Evolutionary conservation across 83 land plant species (phyloP), one percentile per base, ranked within the genome.

Genomic region (Thuja plicata): DNA sequence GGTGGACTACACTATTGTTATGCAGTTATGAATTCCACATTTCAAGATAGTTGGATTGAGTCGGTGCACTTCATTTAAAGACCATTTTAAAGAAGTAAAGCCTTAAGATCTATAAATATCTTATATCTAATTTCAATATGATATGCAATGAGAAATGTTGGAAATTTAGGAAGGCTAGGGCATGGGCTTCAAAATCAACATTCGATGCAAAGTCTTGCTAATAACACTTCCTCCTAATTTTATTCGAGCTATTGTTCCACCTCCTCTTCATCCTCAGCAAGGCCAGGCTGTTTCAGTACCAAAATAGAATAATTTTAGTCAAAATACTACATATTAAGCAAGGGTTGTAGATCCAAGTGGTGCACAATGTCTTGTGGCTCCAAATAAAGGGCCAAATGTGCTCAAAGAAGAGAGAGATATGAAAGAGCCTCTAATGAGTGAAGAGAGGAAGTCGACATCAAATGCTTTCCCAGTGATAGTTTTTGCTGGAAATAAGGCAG

Each of bases 181-280:
- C 94, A 91, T 71, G 78, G 78, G 12, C 86, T 73, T 11, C 97
- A 93, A 45, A 48, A 79, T 66, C 93, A 91, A 80, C 89, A 82
- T 62, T 88, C 19, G 30, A 89, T 91, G 66, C 90, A 81, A 37
- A 93, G 87, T 90, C 37, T 91, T 88, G 76, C 87, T 45, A 91
- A 91, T 78, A 94, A 89, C 88, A 41, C 92, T 93, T 84, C 97
- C 97, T 35, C 90, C 88, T 41, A 94, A 95, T 76, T 91, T 96
- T 48, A 93, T 94, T 88, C 92, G 88, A 62, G 91, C 95, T 10
- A 95, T 96, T 91, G 88, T 90, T 48, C 94, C 97, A 32, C 97
- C 95, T 52, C 96, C 97, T 3, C 93, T 95, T 81, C 91, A 87
- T 34, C 54, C 84, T 27, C 94, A 89, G 89, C 89, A 48, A 78